These are phyloP conservation scores for Cryptococcus deneoformans DNA, from an alignment of 1,284 basidiomycete species.

Conservation along the genomic window DNA sequence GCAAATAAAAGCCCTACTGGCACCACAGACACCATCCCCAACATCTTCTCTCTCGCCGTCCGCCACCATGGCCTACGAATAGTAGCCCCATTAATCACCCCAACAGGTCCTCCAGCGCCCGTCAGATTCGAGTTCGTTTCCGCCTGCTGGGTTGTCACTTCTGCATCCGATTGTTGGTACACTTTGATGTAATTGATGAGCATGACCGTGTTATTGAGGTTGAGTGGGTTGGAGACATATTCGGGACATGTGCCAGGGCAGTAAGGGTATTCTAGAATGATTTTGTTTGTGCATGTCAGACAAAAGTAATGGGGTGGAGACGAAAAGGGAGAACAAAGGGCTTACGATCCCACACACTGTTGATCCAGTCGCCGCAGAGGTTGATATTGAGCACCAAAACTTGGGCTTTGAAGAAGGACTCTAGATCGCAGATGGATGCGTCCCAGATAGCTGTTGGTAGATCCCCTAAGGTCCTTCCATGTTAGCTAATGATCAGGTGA, in stretches of 20 bases:
- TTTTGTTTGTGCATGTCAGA: background rate
- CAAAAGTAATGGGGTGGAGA: background rate
- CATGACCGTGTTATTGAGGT: conserved; percentile 45
- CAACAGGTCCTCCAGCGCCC: conserved; percentile 25
- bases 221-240: conserved; percentile 59
- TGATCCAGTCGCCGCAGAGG: conserved; percentile 60
- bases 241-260: conserved; percentile 69
- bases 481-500: background rate
- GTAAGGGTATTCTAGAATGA: conserved; percentile 48
- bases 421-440: conserved; percentile 61
- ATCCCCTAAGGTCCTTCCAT: conserved; percentile 49
- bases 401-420: conserved; percentile 67
- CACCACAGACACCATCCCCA: too few species aligned
- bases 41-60: too few species aligned
- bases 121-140: conserved; percentile 23
- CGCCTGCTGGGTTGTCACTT: conserved; percentile 16
- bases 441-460: conserved; percentile 65
- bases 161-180: conserved; percentile 31
- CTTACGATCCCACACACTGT: conserved; percentile 54
- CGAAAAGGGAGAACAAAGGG: background rate
- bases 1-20: too few species aligned
- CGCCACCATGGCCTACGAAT: too few species aligned
- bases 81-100: background rate
- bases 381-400: conserved; percentile 65
- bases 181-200: conserved; percentile 44